Evolutionary conservation across 1,284 basidiomycete species (phyloP), one percentile per base, ranked within the genome.

Genomic region (Paramarasmius palmivorus): DNA sequence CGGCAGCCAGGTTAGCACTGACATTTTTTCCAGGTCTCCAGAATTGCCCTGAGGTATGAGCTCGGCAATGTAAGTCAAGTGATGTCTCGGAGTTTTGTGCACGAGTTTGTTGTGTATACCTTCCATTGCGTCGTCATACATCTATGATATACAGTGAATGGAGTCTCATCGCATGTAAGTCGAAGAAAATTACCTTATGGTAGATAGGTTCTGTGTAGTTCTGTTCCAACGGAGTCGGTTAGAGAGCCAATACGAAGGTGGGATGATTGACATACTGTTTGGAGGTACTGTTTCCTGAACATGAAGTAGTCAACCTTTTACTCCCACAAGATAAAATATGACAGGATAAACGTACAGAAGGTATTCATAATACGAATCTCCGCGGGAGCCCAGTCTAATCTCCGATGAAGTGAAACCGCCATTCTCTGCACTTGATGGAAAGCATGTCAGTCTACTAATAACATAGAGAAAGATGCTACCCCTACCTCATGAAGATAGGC

Each of bases 341-440:
- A 37, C n/a, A n/a, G 38, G 9, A 17, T 17, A 15, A 0, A 70
- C 82, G 67, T 60, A 88, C 81, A 92, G 68, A n/a, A 95, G 74
- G 66, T 93, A 93, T 68, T 95, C 93, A 67, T 95, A 96, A 72
- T 89, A 96, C 5, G 90, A 92, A 70, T 96, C 93, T 14, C 89
- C 92, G 19, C 92, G 78, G 2, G 90, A 93, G 0, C 93, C 93
- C 2, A 96, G 76, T 0, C 93, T 84, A 57, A 96, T 89, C 39
- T 90, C 86, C 6, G 86, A 87, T 5, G 82, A 70, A 50, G 84
- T 77, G 62, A 93, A 94, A 44, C 78, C 74, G 0, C 92, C 92
- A 29, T 76, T 82, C 19, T 82, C 65, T 0, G 84, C 75, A 34
- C 88, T 92, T 6, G 32, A n/a, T 23, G 17, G 19, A 36, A 52